phyloP scores from a whole-genome alignment of 2,329 filamentous ascomycete species.

The Orbilia oligospora region DNA sequence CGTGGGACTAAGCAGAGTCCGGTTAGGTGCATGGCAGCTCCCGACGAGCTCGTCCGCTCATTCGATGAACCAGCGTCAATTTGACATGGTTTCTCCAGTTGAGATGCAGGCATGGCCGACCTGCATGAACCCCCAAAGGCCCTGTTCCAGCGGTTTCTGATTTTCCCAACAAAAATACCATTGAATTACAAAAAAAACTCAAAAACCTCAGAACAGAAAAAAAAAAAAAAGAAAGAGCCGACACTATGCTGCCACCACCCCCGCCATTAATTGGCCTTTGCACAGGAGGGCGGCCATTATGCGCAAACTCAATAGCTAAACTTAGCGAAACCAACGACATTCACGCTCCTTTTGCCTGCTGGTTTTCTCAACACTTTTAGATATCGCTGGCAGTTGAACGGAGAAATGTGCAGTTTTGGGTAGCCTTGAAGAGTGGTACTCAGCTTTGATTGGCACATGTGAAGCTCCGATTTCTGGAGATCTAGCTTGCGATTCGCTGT shows the following conservation, averaged over 20 bases:
- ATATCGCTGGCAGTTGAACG: constrained; percentile 23
- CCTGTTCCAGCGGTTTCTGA: constrained; percentile 4
- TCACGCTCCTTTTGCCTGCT: constrained; percentile 1
- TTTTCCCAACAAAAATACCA: constrained; percentile 43
- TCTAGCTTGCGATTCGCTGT: constrained; percentile 9
- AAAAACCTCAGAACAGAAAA: not conserved
- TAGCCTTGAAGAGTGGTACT: constrained; percentile 12
- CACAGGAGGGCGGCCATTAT: constrained; percentile 1
- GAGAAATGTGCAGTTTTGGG: constrained; percentile 19
- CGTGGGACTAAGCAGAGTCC: constrained; percentile 23
- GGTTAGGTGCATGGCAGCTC: constrained; percentile 44
- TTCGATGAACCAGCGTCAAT: constrained; percentile 21
- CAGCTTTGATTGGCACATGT: constrained; percentile 39
- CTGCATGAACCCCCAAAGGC: constrained; percentile 25
- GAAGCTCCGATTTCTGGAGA: not conserved
- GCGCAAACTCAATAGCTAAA: not conserved
- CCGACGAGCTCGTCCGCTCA: constrained; percentile 27
- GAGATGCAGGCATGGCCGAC: constrained; percentile 34
- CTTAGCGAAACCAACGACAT: constrained; percentile 4
- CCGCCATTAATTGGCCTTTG: constrained; percentile 4
- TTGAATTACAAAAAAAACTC: constrained; percentile 23
- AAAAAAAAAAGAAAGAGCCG: constrained; percentile 19
- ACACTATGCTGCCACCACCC: constrained; percentile 5
- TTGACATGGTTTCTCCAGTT: constrained; percentile 39
- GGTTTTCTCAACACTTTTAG: constrained; percentile 50